These are phyloP conservation scores for Sugiyamaella castrensis DNA, from an alignment of 1,139 yeast genomes.

Conservation along the genomic window DNA sequence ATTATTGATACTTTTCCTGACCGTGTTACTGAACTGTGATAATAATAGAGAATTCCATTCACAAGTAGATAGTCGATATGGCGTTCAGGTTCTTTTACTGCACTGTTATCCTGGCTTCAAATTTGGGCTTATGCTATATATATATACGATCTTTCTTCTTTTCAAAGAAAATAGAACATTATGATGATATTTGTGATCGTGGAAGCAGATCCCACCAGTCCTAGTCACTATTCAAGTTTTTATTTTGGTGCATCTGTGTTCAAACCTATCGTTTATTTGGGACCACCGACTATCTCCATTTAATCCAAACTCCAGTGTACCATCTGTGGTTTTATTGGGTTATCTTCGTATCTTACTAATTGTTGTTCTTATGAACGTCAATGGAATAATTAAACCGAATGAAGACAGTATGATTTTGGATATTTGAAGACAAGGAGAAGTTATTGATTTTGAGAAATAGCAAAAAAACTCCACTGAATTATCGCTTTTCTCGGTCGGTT, in stretches of 20 bases:
- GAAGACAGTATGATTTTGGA: conserved; percentile 27
- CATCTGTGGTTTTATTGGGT: conserved; percentile 26
- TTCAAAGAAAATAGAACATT: too few relatives aligned
- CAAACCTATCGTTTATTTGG: neutral
- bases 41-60: too few relatives aligned
- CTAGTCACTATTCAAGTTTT: too few relatives aligned
- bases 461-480: neutral
- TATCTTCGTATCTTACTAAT: conserved; percentile 28
- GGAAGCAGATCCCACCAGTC: too few relatives aligned
- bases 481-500: too few relatives aligned
- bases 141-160: too few relatives aligned
- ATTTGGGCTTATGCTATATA: too few relatives aligned
- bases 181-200: too few relatives aligned
- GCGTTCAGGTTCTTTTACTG: too few relatives aligned
- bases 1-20: too few relatives aligned
- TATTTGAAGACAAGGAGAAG: neutral
- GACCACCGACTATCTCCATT: conserved; percentile 24
- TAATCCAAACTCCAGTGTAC: conserved; percentile 25
- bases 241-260: neutral
- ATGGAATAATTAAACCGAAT: conserved; percentile 26
- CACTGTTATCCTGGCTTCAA: too few relatives aligned
- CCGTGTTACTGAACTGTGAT: conserved; percentile 14
- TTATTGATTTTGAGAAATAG: neutral
- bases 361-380: conserved; percentile 25
- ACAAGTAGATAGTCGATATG: too few relatives aligned